Base-by-base conservation (phyloP, 495 filamentous ascomycete species). In the Pyronema domesticum region DNA sequence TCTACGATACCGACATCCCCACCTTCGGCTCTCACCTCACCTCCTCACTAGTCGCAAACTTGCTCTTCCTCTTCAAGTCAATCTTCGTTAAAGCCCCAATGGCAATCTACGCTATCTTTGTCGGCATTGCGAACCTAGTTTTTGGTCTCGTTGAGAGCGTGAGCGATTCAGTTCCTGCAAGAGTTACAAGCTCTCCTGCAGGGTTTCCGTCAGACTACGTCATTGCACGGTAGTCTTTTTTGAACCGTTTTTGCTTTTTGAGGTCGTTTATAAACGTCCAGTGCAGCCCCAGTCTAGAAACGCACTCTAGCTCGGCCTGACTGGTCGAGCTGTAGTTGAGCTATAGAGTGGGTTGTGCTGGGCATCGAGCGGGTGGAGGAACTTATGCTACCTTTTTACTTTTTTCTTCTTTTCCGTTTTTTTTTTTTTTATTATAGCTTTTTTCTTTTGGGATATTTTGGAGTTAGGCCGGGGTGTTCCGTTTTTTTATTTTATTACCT, bases 11-110 rank as follows among this genome's bases (percentile, higher is more conserved):
- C 52, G 15, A 39, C 9, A 35, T 54, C 18, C 52, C 52, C 2
- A 11, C 52, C 9, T 54, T 54, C 30, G 52, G 52, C n/a, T 37
- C 52, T 3, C 50, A 53, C 9, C 9, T 53, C 33, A 14, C 18
- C 10, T 13, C 8, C 3, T n/a, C 30, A 11, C 11, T 36, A 13
- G 17, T 34, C 7, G 17, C 11, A 13, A 50, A 13, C 47, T 35
- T 50, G 1, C 9, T 50, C 9, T 35, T 19, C 17, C 7, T 50
- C 7, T 50, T 50, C 30, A 34, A 34, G 17, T 10, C 23, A 13
- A 17, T 50, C 17, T 50, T 50, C 30, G 14, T 23, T 13, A 42
- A 42, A 17, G 39, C 39, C 11, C 39, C 39, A 13, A 13, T 13
- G 15, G 39, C 39, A 42, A 13, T 42, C 11, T 42, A 17, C 39